A percentile compares a stretch with the other conserved stretches of the same genome.
Evolutionary conservation across 306 rosid genomes (phyloP).

Genomic region (Lathyrus aphaca): DNA sequence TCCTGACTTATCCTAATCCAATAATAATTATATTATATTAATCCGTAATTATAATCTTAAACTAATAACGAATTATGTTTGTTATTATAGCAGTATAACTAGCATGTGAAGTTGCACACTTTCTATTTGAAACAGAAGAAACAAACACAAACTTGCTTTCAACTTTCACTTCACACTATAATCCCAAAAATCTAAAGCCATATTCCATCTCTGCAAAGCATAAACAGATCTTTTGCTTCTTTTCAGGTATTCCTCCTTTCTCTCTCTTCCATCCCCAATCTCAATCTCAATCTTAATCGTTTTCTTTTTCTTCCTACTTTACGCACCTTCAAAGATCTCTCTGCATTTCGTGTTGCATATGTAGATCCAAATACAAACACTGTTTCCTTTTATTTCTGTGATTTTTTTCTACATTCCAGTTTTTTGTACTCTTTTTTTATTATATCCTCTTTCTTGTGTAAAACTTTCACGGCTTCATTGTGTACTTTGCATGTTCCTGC

Average conservation of each 20-base stretch:
- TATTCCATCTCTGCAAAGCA: not conserved
- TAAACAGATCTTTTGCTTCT: not conserved
- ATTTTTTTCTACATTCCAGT: conserved; percentile 30
- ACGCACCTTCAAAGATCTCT: conserved; percentile 46
- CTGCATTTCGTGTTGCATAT: conserved; percentile 36
- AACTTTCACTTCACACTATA: not conserved
- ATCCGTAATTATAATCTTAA: not conserved
- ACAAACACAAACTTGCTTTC: not conserved
- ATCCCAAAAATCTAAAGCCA: not conserved
- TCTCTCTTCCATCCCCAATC: conserved; percentile 28
- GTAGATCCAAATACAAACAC: conserved; percentile 47
- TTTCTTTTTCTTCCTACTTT: not conserved
- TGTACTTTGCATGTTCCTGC: conserved; percentile 42
- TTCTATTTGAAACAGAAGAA: no score
- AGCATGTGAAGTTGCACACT: not conserved
- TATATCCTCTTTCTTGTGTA: conserved; percentile 19
- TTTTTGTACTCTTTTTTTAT: not conserved
- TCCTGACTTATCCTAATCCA: not conserved
- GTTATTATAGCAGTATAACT: not conserved
- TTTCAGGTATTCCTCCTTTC: conserved; percentile 41
- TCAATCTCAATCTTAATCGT: not conserved
- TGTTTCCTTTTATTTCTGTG: not conserved
- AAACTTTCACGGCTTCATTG: conserved; percentile 35
- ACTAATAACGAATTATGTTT: not conserved
- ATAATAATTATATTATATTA: not conserved